Base-by-base conservation (phyloP, 768 basidiomycete genomes). In the Erythrobasidium yunnanense region DNA sequence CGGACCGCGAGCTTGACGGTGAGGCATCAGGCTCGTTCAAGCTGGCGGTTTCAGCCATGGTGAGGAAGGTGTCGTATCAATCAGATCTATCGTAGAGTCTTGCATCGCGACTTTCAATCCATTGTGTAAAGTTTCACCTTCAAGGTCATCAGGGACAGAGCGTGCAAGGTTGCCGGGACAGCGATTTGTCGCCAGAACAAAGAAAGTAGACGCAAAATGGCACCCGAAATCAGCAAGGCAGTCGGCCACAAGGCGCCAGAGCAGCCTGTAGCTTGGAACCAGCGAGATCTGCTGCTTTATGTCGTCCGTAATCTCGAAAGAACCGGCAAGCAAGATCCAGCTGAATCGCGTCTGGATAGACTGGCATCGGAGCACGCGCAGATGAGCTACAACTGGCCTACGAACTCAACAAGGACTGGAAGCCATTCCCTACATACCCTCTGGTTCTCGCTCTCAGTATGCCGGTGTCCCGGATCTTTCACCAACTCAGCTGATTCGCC, bases 401-500 rank as follows among this genome's bases (percentile, higher is more conserved):
- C 74, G 88, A 73, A 55, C 69, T 71, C 38, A 33, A 57, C 76
- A 80, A 81, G 67, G 78, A 81, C 29, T 92, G 87, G 76, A 79
- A 85, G 15, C 82, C 88, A 1, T 79, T 91, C 71, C 89, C 90
- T 7, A 90, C 89, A 0, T 92, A 85, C 75, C 88, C 89, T 1
- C 87, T 88, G 17, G 86, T 87, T 0, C 80, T 91, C 4, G 77
- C 76, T 29, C 80, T 89, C 73, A 90, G 60, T 63, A 15, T 32
- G 60, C 88, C 77, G 85, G 82, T 34, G 55, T 33, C 8, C 45
- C 30, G 25, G 18, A 62, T 7, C 30, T 81, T 23, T 23, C 73
- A 60, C 3, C 35, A 27, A 35, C 13, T 23, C 22, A 8, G 18
- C 7, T 23, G 54, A 55, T 15, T 13, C 15, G 7, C 13, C 45